These are phyloP conservation scores for Leccinum obscurum DNA, from an alignment of 768 basidiomycete species.

Conservation along the genomic window DNA sequence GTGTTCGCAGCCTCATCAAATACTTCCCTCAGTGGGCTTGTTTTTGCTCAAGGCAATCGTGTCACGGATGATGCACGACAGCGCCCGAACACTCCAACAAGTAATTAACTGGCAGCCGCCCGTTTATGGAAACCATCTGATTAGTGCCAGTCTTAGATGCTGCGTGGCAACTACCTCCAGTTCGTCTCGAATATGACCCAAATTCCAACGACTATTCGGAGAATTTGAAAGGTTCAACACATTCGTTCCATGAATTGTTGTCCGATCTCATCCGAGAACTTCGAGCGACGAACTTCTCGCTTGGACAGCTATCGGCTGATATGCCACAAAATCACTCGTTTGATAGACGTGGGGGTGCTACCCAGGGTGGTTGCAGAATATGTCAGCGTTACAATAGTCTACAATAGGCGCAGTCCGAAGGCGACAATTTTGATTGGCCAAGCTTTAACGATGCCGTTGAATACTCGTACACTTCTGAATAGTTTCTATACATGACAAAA, in stretches of 20 bases:
- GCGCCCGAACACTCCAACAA: not conserved
- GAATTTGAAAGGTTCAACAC: not conserved
- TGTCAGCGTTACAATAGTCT: not conserved
- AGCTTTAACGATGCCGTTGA: not conserved
- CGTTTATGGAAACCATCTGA: not conserved
- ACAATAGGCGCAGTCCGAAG: not conserved
- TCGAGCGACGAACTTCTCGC: not conserved
- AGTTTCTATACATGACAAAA: too few species aligned
- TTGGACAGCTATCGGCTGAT: not conserved
- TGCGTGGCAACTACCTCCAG: not conserved
- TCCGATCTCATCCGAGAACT: not conserved
- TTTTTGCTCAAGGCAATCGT: not conserved
- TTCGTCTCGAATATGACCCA: not conserved
- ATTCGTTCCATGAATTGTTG: not conserved
- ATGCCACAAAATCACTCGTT: not conserved
- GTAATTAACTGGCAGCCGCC: not conserved
- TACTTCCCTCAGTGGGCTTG: not conserved
- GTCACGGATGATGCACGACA: not conserved
- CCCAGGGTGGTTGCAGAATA: not conserved
- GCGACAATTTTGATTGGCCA: not conserved
- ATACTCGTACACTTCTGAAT: not conserved
- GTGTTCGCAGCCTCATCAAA: not conserved
- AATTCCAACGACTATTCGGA: not conserved
- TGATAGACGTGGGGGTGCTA: not conserved
- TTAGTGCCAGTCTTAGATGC: not conserved